Evolutionary conservation across 2,329 filamentous ascomycete genomes (phyloP).

Genomic region (Arthrobotrys sinensis): DNA sequence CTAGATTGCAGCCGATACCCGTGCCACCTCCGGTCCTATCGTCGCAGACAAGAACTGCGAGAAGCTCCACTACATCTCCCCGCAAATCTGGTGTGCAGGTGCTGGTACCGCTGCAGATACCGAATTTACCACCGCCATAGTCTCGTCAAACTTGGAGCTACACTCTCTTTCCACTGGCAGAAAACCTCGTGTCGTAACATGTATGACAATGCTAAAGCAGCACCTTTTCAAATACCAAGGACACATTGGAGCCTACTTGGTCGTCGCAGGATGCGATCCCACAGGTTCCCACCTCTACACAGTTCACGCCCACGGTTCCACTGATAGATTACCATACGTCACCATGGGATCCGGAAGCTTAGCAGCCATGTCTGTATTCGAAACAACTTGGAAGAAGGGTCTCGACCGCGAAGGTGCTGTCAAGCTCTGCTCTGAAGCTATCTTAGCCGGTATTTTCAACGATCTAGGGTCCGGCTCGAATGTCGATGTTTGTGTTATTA

Average conservation of each 20-base stretch:
- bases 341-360: conserved; percentile 98
- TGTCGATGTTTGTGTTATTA: conserved; percentile 96
- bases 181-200: conserved; percentile 96
- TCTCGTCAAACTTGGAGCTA: conserved; percentile 98
- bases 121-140: conserved; percentile 98
- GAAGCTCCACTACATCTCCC: conserved; percentile 98
- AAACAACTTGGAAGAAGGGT: conserved; percentile 90
- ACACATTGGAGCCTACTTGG: conserved; percentile 96
- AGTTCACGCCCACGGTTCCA: conserved; percentile 97
- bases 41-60: conserved; percentile 99
- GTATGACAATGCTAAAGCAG: conserved; percentile 99
- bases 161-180: conserved; percentile 96
- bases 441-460: conserved; percentile 98
- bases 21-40: conserved; percentile 96
- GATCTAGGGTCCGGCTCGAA: conserved; percentile 97
- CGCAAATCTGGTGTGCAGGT: conserved; percentile 97
- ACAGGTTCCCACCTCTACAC: conserved; percentile 97
- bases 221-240: conserved; percentile 99
- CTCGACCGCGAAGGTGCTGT: conserved; percentile 86
- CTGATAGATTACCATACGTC: conserved; percentile 98
- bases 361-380: conserved; percentile 97
- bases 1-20: conserved; percentile 96
- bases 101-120: conserved; percentile 93
- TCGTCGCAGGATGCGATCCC: conserved; percentile 95
- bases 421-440: conserved; percentile 85